These are phyloP conservation scores for Pyrenopolyporus hunteri DNA, from an alignment of 495 filamentous ascomycete species.

Conservation along the genomic window DNA sequence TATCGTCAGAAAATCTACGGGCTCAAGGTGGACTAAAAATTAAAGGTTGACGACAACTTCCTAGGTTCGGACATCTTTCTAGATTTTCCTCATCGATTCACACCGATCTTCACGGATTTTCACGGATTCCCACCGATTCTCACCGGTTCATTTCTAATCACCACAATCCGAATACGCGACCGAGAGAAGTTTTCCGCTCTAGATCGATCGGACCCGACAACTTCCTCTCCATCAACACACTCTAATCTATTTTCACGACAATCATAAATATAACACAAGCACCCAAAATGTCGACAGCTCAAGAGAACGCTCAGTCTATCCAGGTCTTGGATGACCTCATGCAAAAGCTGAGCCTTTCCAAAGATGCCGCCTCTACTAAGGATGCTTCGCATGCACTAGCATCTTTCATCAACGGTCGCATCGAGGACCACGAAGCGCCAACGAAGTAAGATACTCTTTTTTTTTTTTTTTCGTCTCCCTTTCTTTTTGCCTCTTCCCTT, in stretches of 20 bases:
- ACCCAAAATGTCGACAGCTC: slow-evolving; percentile 39
- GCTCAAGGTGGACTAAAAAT: slow-evolving; percentile 6
- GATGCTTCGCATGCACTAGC: slow-evolving; percentile 52
- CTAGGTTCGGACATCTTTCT: slow-evolving; percentile 18
- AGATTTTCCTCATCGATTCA: slow-evolving; percentile 4
- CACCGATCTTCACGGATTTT: slow-evolving; percentile 9
- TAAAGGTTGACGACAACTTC: too few relatives aligned
- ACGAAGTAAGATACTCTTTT: slow-evolving; percentile 48
- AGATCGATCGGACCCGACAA: neutral
- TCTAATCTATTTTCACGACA: neutral
- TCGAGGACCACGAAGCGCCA: slow-evolving; percentile 57
- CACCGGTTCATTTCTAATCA: too few relatives aligned
- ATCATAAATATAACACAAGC: neutral
- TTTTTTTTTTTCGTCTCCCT: neutral
- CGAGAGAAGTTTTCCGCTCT: slow-evolving; percentile 1
- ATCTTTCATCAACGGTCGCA: slow-evolving; percentile 60
- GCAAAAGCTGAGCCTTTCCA: slow-evolving; percentile 59
- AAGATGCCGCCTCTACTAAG: slow-evolving; percentile 57
- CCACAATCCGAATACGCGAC: slow-evolving; percentile 1
- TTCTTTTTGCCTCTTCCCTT: slow-evolving; percentile 3
- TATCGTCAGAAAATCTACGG: slow-evolving; percentile 26
- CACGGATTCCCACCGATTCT: neutral
- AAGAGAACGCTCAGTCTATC: slow-evolving; percentile 56
- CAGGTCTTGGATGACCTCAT: slow-evolving; percentile 60
- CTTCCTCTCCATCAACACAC: neutral